Evolutionary conservation across 352 stramenopile species (phyloP), one percentile per base, ranked within the genome.

Genomic region (Phytopythium vexans): DNA sequence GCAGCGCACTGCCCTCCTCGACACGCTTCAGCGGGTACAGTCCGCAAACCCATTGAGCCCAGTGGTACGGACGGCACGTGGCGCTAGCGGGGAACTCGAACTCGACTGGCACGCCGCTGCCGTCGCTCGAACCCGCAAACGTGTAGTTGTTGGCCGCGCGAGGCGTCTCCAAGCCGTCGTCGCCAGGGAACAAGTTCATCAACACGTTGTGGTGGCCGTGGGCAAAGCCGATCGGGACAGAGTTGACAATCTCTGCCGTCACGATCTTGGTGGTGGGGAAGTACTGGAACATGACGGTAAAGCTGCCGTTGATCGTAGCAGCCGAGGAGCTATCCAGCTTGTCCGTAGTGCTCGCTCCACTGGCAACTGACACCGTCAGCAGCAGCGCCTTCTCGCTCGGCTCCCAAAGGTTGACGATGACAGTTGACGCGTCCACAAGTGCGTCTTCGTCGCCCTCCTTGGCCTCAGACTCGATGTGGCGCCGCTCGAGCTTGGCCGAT

Each of bases 21-120:
- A 62, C 56, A 4, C 81, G 78, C 64, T 82, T 72, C 16, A 78
- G 42, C 6, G 72, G 62, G 41, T 77, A 57, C 15, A 92, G 44
- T 4, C 82, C 82, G 34, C 77, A 89, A 35, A 92, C 80, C 79
- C 79, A 92, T 36, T 92, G 79, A 0, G 74, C 65, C 82, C 82
- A 92, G 48, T 82, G 70, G 56, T 85, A 92, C 35, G 82, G 82
- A 40, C 77, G 74, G 37, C 60, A 72, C 1, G 34, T 44, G 16
- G 66, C 51, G 32, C 77, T 64, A 1, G 48, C 51, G 2, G 77
- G 76, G 51, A 86, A 89, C 32, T 63, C 43, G 5, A 88, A 47
- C 41, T 90, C 82, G 3, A 43, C 44, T 1, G 58, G 56, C 3
- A 35, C 40, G 9, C 57, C 46, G 16, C 48, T 55, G 7, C 64